Evolutionary conservation across 2,329 filamentous ascomycete species (phyloP).

Genomic region (Diaporthe citriasiana): DNA sequence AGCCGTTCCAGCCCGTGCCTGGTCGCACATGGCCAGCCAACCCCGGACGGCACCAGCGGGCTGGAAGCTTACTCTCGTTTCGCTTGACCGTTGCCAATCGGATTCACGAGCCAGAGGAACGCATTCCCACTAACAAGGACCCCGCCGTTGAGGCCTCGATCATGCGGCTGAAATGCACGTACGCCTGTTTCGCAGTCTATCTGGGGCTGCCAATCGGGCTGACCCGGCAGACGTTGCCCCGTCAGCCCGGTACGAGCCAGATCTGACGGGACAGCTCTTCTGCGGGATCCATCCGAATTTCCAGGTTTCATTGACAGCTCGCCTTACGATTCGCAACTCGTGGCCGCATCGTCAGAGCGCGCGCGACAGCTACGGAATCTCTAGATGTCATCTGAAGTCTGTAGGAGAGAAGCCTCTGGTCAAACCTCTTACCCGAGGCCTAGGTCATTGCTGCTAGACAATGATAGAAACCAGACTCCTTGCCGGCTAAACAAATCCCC

Average conservation of each 20-base stretch:
- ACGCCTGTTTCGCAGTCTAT: constrained; percentile 4
- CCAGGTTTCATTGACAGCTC: constrained; percentile 27
- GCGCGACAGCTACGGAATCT: not conserved
- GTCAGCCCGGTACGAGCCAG: not conserved
- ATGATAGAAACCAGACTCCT: not conserved
- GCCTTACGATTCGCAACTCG: constrained; percentile 7
- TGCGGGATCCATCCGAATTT: not conserved
- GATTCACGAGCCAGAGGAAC: not conserved
- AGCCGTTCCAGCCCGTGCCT: constrained; percentile 15
- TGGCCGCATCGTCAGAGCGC: not conserved
- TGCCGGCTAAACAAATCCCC: not conserved
- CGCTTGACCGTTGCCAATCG: constrained; percentile 28
- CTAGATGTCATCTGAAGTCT: constrained; percentile 17
- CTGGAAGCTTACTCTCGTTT: constrained; percentile 20
- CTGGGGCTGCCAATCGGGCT: constrained; percentile 25
- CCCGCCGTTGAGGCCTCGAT: not conserved
- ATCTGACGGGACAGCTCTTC: not conserved
- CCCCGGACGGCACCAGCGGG: not conserved
- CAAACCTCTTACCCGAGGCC: not conserved
- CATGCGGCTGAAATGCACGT: constrained; percentile 22
- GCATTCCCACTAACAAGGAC: not conserved
- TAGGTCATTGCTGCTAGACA: not conserved
- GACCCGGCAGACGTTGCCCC: not conserved
- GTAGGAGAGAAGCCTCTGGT: not conserved
- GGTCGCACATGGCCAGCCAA: not conserved